Evolutionary conservation across 306 rosid genomes (phyloP).

Genomic region (Prunus mongolica): DNA sequence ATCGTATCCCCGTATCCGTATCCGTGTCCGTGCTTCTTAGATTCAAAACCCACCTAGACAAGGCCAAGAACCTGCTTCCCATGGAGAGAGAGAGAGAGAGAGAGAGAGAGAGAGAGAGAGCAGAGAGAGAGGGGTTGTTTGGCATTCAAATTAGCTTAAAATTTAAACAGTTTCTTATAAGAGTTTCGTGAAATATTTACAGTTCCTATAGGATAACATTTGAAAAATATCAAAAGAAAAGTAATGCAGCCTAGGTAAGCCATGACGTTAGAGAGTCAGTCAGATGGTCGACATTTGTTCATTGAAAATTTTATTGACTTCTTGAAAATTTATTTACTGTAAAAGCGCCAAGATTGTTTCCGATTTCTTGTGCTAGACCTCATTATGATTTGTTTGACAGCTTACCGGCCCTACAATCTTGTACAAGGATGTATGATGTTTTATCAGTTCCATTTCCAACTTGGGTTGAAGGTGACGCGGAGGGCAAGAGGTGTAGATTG

Average conservation of each 20-base stretch:
- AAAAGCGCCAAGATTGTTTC: not conserved
- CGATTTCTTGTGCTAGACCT: not conserved
- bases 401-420: not conserved
- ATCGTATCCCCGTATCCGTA: too few relatives aligned
- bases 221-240: not conserved
- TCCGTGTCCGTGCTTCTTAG: too few relatives aligned
- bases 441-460: not conserved
- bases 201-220: not conserved
- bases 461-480: not conserved
- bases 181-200: not conserved
- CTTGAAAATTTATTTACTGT: not conserved
- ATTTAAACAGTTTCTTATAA: too few relatives aligned
- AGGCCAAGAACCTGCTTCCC: not conserved
- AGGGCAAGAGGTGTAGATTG: conserved; percentile 21
- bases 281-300: too few relatives aligned
- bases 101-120: not conserved
- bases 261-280: not conserved
- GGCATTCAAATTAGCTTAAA: not conserved
- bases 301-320: not conserved
- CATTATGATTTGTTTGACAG: not conserved
- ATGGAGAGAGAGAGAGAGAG: not conserved
- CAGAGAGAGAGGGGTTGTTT: not conserved
- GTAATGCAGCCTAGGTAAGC: not conserved
- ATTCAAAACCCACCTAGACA: not conserved
- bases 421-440: conserved; percentile 30